phyloP scores from a whole-genome alignment of 495 filamentous ascomycete genomes.

The Talaromyces stipitatus region DNA sequence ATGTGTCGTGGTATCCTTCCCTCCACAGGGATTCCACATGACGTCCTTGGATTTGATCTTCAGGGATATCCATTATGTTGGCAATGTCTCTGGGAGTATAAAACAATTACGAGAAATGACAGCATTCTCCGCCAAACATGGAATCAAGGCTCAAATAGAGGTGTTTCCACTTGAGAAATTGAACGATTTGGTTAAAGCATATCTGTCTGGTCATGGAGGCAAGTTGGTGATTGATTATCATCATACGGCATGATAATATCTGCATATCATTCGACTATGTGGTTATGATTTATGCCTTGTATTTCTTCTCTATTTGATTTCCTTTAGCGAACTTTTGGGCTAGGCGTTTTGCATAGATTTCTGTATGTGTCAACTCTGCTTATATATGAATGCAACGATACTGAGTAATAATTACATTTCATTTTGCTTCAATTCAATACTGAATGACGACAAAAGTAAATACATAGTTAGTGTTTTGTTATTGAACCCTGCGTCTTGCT shows the following conservation, averaged over 20 bases:
- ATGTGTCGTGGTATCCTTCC: slow-evolving; percentile 7
- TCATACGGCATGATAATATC: neutral
- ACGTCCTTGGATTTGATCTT: slow-evolving; percentile 3
- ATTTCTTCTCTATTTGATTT: neutral
- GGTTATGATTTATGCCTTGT: neutral
- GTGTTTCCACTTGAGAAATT: neutral
- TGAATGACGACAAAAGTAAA: too few species aligned
- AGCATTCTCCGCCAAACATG: slow-evolving; percentile 1
- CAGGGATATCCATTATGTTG: slow-evolving; percentile 3
- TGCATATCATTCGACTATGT: neutral
- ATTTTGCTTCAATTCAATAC: too few species aligned
- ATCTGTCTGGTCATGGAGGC: slow-evolving; percentile 2
- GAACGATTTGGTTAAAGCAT: slow-evolving; percentile 1
- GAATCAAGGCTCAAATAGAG: neutral
- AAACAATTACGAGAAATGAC: slow-evolving; percentile 9
- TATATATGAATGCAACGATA: neutral
- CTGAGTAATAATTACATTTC: neutral
- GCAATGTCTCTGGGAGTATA: neutral
- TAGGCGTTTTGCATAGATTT: neutral
- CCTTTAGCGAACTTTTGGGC: neutral
- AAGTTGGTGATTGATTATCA: slow-evolving; percentile 6
- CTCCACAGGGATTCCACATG: neutral
- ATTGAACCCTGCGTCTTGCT: too few species aligned
- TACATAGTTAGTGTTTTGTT: too few species aligned
- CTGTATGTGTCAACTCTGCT: neutral